A percentile compares a stretch with the other conserved stretches of the same genome.
phyloP scores from a whole-genome alignment of 306 rosid genomes.

The Lathyrus tuberosus region DNA sequence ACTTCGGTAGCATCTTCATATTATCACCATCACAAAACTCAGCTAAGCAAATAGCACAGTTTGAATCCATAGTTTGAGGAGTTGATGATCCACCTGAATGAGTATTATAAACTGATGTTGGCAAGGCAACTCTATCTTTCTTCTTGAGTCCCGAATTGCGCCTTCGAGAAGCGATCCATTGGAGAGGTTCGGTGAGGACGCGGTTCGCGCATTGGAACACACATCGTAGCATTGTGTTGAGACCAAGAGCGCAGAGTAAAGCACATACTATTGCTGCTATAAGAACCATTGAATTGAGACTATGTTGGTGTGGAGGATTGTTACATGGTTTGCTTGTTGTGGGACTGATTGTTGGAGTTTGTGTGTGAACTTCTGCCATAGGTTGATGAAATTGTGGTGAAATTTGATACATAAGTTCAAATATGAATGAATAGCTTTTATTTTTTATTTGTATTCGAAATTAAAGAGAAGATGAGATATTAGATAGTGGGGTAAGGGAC shows the following conservation, averaged over 20 bases:
- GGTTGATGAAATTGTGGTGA: neutral
- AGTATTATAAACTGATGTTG: constrained; percentile 51
- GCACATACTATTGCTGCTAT: constrained; percentile 68
- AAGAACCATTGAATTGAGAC: constrained; percentile 45
- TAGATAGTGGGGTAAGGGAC: constrained; percentile 30
- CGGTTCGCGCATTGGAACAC: constrained; percentile 66
- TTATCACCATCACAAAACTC: constrained; percentile 65
- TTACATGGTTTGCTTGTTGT: constrained; percentile 31
- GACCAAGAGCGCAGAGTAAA: constrained; percentile 71
- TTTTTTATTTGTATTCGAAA: no score
- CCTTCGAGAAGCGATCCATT: constrained; percentile 57
- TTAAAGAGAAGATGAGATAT: no score
- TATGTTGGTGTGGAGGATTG: constrained; percentile 24
- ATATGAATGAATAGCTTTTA: no score
- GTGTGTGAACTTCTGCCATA: constrained; percentile 45
- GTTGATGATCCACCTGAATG: constrained; percentile 16
- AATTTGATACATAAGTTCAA: constrained; percentile 1
- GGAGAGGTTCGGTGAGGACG: constrained; percentile 48
- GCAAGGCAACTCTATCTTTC: constrained; percentile 69
- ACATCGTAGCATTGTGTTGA: constrained; percentile 66
- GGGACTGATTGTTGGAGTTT: constrained; percentile 42
- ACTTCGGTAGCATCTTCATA: constrained; percentile 63
- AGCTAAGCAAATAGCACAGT: constrained; percentile 63
- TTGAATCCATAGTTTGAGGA: constrained; percentile 14
- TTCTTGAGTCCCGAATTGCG: constrained; percentile 71